A percentile compares a stretch with the other conserved stretches of the same genome.
phyloP scores from a whole-genome alignment of 1,284 basidiomycete species.

The Cutaneotrichosporon cavernicola region DNA sequence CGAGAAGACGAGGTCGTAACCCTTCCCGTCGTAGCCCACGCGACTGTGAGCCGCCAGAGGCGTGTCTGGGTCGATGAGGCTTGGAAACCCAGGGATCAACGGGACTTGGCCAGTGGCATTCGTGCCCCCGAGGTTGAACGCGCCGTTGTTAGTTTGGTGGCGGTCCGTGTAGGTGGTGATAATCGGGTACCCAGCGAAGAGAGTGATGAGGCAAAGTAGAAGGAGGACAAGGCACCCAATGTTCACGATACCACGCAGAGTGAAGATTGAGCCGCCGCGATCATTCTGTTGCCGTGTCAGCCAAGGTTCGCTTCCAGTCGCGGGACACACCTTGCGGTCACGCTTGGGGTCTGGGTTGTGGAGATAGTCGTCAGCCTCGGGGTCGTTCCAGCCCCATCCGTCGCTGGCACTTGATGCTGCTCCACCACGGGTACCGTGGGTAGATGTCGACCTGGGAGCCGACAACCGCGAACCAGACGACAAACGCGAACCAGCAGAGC shows the following conservation, averaged over 20 bases:
- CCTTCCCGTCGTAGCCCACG: slow-evolving; percentile 48
- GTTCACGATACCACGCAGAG: slow-evolving; percentile 69
- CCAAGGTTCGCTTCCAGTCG: not conserved
- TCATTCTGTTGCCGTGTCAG: slow-evolving; percentile 52
- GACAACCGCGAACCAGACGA: slow-evolving; percentile 16
- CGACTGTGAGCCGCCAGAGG: slow-evolving; percentile 53
- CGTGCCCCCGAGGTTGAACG: slow-evolving; percentile 60
- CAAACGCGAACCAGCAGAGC: slow-evolving; percentile 3
- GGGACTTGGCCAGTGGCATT: slow-evolving; percentile 61
- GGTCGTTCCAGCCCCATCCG: slow-evolving; percentile 32
- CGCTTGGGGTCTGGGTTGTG: slow-evolving; percentile 61
- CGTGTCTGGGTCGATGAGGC: slow-evolving; percentile 74
- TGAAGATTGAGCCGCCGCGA: slow-evolving; percentile 65
- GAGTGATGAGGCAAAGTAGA: slow-evolving; percentile 61
- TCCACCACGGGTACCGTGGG: slow-evolving; percentile 4
- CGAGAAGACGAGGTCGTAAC: slow-evolving; percentile 55
- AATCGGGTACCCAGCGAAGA: slow-evolving; percentile 62
- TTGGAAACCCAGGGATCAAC: slow-evolving; percentile 63
- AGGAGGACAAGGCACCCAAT: slow-evolving; percentile 72
- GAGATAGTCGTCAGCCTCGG: slow-evolving; percentile 54
- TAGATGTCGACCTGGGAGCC: slow-evolving; percentile 11
- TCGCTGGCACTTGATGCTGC: slow-evolving; percentile 13
- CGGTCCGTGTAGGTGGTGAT: slow-evolving; percentile 48
- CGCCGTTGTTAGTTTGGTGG: slow-evolving; percentile 50
- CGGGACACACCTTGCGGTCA: slow-evolving; percentile 57